phyloP scores from a whole-genome alignment of 75 land plant species.

The Sequoia sempervirens region DNA sequence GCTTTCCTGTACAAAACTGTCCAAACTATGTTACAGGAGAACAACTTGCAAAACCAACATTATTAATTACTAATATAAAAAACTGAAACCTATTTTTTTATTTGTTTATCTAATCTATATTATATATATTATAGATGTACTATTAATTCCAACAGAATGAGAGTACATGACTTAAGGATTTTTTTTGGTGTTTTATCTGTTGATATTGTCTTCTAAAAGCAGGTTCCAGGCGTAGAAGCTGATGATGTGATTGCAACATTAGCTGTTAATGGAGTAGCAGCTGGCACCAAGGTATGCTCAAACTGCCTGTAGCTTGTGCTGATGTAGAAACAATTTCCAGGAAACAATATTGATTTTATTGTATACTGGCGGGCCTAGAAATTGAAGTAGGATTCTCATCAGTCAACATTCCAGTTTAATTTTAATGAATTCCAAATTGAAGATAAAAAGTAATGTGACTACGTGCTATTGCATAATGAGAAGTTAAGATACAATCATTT shows the following conservation, averaged over 20 bases:
- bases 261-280: conserved; percentile 63
- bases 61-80: too few relatives aligned
- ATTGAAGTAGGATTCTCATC: neutral
- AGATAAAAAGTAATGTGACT: neutral
- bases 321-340: neutral
- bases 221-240: conserved; percentile 96
- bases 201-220: conserved; percentile 6
- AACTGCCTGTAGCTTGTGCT: conserved; percentile 9
- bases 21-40: too few relatives aligned
- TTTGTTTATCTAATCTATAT: too few relatives aligned
- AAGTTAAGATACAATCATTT: neutral
- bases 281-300: conserved; percentile 57
- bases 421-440: neutral
- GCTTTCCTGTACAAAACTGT: too few relatives aligned
- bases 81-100: too few relatives aligned
- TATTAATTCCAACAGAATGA: neutral
- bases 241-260: conserved; percentile 98
- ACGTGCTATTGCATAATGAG: neutral
- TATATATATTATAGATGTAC: too few relatives aligned
- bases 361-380: neutral
- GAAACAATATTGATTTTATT: neutral
- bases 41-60: too few relatives aligned
- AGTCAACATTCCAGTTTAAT: neutral
- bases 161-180: conserved; percentile 11
- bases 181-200: conserved; percentile 14